These are phyloP conservation scores for Saccharomyces eubayanus DNA, from an alignment of 805 yeast species.

Conservation along the genomic window DNA sequence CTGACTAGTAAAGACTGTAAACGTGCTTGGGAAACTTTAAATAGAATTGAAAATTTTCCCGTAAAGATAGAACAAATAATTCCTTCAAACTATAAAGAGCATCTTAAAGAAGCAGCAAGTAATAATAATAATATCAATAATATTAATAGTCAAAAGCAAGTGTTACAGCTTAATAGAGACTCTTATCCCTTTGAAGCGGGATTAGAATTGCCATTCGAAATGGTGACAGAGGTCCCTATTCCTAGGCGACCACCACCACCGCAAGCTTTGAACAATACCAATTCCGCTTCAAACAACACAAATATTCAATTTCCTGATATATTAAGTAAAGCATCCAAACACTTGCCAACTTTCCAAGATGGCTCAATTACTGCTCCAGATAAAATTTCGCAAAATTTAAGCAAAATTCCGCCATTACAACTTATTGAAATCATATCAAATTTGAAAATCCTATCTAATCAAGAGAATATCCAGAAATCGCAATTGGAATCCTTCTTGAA, in stretches of 20 bases:
- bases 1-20: constrained; percentile 20
- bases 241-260: constrained; percentile 22
- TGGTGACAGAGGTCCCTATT: constrained; percentile 30
- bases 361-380: constrained; percentile 36
- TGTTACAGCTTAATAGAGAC: constrained; percentile 23
- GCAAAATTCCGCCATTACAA: constrained; percentile 62
- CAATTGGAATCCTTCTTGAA: constrained; percentile 47
- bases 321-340: constrained; percentile 45
- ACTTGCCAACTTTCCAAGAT: constrained; percentile 42
- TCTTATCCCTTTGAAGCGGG: constrained; percentile 26
- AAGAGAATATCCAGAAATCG: constrained; percentile 37
- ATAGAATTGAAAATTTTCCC: constrained; percentile 24
- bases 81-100: constrained; percentile 17
- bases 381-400: constrained; percentile 51
- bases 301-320: constrained; percentile 38
- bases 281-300: constrained; percentile 2
- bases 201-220: constrained; percentile 29
- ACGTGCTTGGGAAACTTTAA: constrained; percentile 21
- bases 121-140: not conserved
- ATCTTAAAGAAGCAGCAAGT: constrained; percentile 5
- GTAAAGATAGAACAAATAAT: constrained; percentile 21
- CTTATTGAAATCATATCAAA: constrained; percentile 61
- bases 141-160: not conserved
- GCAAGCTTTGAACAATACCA: not conserved
- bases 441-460: constrained; percentile 47